A percentile compares a stretch with the other conserved stretches of the same genome.
Conservation (phyloP, 306 rosid species). For the Casuarina cunninghamiana region DNA sequence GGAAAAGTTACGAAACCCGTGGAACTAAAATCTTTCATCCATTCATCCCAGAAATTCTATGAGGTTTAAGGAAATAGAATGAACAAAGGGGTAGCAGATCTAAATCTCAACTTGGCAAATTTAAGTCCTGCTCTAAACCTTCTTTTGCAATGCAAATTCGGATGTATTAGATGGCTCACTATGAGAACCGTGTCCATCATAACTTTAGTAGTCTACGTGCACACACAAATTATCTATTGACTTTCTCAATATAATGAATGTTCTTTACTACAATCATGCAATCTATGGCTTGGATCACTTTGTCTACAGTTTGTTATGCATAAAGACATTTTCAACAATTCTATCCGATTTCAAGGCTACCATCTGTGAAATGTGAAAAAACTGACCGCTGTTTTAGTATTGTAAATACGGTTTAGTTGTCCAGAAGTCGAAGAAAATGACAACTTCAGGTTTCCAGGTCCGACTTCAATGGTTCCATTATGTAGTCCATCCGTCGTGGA, state of each 20-base stretch:
- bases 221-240: not conserved
- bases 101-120: not conserved
- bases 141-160: not conserved
- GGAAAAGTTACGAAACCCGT: not conserved
- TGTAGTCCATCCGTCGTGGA: constrained; percentile 24
- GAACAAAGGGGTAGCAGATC: not conserved
- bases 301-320: not conserved
- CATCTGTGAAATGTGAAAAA: constrained; percentile 26
- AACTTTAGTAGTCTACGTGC: not conserved
- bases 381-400: constrained; percentile 68
- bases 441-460: constrained; percentile 83
- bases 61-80: not conserved
- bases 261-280: not conserved
- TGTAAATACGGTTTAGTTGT: constrained; percentile 70
- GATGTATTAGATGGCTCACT: not conserved
- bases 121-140: not conserved
- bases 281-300: not conserved
- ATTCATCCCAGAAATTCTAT: too few relatives aligned
- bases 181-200: not conserved
- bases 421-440: constrained; percentile 75
- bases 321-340: constrained; percentile 7
- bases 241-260: not conserved
- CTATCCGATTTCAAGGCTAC: not conserved
- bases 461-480: constrained; percentile 52
- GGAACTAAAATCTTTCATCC: not conserved